Conservation (phyloP, 192 early-diverging fungal genomes). For the Coemansia sp. region DNA sequence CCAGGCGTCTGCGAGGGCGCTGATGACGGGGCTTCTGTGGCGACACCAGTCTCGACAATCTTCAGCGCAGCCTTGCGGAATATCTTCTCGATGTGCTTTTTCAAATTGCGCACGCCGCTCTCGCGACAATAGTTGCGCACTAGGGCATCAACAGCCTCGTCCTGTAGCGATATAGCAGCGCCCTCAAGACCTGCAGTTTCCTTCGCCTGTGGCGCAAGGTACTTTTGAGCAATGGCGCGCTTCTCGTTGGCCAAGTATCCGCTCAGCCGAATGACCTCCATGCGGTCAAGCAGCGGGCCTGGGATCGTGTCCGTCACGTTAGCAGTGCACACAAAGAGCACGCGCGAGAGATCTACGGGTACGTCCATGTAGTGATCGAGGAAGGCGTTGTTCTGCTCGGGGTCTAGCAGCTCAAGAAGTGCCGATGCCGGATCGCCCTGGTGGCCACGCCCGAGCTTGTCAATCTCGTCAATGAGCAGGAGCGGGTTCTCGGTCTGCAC, state of each 20-base stretch:
- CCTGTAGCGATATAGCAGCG: conserved; percentile 65
- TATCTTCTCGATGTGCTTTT: conserved; percentile 99
- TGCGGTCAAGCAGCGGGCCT: conserved; percentile 94
- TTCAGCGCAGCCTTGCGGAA: conserved; percentile 94
- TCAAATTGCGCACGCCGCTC: conserved; percentile 95
- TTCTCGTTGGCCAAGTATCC: conserved; percentile 89
- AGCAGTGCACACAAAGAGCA: conserved; percentile 98
- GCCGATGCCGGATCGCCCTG: conserved; percentile 98
- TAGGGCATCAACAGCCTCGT: conserved; percentile 77
- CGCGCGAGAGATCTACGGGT: conserved; percentile 95
- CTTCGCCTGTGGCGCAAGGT: conserved; percentile 83
- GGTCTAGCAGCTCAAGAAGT: conserved; percentile 92
- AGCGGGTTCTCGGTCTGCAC: conserved; percentile 98
- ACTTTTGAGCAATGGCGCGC: conserved; percentile 91
- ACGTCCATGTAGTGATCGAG: conserved; percentile 99
- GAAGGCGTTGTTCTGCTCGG: conserved; percentile 96
- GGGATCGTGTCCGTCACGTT: conserved; percentile 98
- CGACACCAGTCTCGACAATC: conserved; percentile 67
- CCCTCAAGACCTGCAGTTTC: conserved; percentile 76
- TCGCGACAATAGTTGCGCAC: conserved; percentile 94
- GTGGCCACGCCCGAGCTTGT: conserved; percentile 96
- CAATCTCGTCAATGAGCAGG: conserved; percentile 98
- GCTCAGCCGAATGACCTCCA: conserved; percentile 96
- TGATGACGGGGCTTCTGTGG: conserved; percentile 12
- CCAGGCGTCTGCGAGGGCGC: not conserved